Evolutionary conservation across 176 grass and related monocot species (phyloP).

Genomic region (Juncus effusus): DNA sequence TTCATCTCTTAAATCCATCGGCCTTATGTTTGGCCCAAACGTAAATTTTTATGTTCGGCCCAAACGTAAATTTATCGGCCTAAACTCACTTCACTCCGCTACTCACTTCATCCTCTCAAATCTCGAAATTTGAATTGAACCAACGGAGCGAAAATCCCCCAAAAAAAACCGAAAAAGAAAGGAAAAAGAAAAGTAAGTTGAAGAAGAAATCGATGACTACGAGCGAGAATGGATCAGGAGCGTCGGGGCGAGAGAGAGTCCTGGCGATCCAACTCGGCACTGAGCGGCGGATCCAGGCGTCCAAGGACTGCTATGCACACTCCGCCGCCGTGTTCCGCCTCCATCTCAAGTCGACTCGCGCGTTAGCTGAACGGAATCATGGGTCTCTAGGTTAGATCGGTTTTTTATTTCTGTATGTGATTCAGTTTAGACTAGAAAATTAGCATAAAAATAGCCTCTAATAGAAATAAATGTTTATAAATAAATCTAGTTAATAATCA

Average conservation of each 20-base stretch:
- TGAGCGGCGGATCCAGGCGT: constrained; percentile 26
- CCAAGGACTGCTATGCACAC: constrained; percentile 21
- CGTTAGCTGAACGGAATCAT: constrained; percentile 36
- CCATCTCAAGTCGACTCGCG: constrained; percentile 51
- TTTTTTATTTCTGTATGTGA: background rate
- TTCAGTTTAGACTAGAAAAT: background rate
- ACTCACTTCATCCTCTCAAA: background rate
- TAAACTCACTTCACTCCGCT: background rate
- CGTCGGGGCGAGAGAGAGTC: constrained; percentile 29
- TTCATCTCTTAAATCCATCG: too few species aligned
- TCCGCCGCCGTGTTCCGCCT: constrained; percentile 42
- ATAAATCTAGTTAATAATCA: too few species aligned
- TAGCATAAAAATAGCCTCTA: background rate
- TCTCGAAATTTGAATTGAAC: constrained; percentile 26
- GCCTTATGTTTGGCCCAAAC: too few species aligned
- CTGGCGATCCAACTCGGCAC: constrained; percentile 26
- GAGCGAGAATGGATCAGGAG: background rate
- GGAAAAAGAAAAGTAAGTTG: background rate
- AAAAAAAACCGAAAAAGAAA: background rate
- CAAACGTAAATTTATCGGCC: too few species aligned
- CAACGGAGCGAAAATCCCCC: constrained; percentile 13
- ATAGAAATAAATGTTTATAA: background rate
- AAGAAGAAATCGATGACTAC: constrained; percentile 14
- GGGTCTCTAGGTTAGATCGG: constrained; percentile 38
- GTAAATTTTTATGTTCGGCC: too few species aligned